Evolutionary conservation across 306 rosid species (phyloP).

Genomic region (Castanea crenata): DNA sequence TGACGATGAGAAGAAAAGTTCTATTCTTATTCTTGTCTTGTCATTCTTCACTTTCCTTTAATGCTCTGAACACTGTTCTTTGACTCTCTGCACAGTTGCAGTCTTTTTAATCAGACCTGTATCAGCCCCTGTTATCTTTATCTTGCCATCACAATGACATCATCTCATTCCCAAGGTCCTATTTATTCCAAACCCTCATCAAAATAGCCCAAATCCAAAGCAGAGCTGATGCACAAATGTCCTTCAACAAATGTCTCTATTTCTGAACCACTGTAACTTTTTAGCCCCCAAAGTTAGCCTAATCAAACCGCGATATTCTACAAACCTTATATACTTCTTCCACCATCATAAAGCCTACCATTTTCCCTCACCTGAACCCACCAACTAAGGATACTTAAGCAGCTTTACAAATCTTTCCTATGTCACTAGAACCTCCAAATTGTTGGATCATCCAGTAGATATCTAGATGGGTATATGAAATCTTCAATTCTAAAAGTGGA

Average conservation of each 20-base stretch:
- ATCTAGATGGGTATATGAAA: not conserved
- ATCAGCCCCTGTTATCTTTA: not conserved
- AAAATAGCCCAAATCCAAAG: not conserved
- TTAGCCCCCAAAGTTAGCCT: not conserved
- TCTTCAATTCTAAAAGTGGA: not conserved
- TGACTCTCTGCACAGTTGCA: not conserved
- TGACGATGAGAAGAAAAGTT: not conserved
- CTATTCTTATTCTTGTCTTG: not conserved
- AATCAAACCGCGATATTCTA: not conserved
- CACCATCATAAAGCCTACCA: not conserved
- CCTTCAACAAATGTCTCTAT: not conserved
- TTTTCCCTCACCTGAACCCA: not conserved
- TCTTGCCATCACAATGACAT: not conserved
- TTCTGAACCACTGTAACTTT: not conserved
- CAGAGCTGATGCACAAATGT: not conserved
- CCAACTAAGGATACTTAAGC: not conserved
- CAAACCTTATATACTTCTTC: not conserved
- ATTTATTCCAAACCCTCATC: not conserved
- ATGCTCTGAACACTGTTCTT: not conserved
- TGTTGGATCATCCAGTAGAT: not conserved
- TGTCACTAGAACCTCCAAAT: not conserved
- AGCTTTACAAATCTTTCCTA: not conserved
- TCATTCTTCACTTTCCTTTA: not conserved
- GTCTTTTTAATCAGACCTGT: not conserved
- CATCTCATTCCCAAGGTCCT: not conserved